These are phyloP conservation scores for Oryza australiensis DNA, from an alignment of 176 grass and related monocot species.

Conservation along the genomic window DNA sequence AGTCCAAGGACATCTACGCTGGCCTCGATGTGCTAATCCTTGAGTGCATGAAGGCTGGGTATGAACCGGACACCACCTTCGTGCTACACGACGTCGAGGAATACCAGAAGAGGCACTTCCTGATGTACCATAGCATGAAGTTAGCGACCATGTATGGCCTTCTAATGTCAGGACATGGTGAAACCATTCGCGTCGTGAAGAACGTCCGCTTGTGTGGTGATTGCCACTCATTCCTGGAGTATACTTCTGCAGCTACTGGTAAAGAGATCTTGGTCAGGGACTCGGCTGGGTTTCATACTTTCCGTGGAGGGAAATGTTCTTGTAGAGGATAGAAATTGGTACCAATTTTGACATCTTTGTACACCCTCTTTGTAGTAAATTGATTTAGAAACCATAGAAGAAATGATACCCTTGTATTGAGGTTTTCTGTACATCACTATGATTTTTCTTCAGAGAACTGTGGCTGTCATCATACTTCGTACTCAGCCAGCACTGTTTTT, in stretches of 20 bases:
- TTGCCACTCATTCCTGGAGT: conserved; percentile 69
- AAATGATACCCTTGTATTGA: conserved; percentile 16
- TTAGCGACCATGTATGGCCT: conserved; percentile 64
- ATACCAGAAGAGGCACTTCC: conserved; percentile 74
- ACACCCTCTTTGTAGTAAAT: conserved; percentile 9
- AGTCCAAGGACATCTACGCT: conserved; percentile 65
- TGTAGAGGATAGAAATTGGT: conserved; percentile 49
- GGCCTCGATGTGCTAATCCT: conserved; percentile 66
- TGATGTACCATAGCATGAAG: conserved; percentile 74
- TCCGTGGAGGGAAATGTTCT: conserved; percentile 54
- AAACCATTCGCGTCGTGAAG: conserved; percentile 47
- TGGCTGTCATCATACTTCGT: neutral
- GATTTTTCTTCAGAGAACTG: conserved; percentile 13
- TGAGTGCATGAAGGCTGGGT: conserved; percentile 67
- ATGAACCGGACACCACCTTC: conserved; percentile 64
- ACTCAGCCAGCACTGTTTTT: neutral
- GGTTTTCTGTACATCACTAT: conserved; percentile 35
- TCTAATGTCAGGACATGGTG: conserved; percentile 36
- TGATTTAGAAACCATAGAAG: conserved; percentile 35
- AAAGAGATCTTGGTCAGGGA: conserved; percentile 58
- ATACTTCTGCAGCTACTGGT: conserved; percentile 46
- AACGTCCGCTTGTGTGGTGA: conserved; percentile 71
- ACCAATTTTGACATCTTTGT: conserved; percentile 37
- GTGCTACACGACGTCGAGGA: conserved; percentile 76
- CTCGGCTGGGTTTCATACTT: conserved; percentile 62